Conservation (phyloP, 495 filamentous ascomycete genomes). For the Aspergillus wentii region DNA sequence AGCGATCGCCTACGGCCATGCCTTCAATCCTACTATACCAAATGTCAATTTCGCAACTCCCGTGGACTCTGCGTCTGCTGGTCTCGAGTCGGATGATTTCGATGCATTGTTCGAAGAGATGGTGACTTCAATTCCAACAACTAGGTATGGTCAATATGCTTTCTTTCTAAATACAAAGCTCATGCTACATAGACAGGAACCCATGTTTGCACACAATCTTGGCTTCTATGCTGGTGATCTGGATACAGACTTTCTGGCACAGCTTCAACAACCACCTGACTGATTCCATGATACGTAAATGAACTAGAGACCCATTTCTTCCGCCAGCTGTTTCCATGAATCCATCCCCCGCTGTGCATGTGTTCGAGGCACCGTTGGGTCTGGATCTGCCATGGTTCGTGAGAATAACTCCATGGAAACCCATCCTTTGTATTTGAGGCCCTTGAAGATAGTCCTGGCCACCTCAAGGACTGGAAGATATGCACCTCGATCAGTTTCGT, state of each 20-base stretch:
- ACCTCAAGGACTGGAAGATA: conserved; percentile 52
- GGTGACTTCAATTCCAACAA: conserved; percentile 10
- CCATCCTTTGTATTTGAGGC: conserved; percentile 61
- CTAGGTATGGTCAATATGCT: too few relatives aligned
- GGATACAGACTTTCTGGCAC: conserved; percentile 20
- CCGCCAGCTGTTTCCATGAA: conserved; percentile 47
- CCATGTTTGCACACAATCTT: conserved; percentile 22
- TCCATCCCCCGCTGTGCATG: conserved; percentile 55
- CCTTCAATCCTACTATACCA: too few relatives aligned
- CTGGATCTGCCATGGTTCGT: conserved; percentile 50
- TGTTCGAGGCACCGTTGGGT: conserved; percentile 47
- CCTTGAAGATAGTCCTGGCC: conserved; percentile 49
- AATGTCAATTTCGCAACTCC: too few relatives aligned
- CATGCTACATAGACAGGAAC: conserved; percentile 20
- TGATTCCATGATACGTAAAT: too few relatives aligned
- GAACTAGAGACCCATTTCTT: conserved; percentile 5
- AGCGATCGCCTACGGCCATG: too few relatives aligned
- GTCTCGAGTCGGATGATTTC: too few relatives aligned
- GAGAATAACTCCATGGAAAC: conserved; percentile 65
- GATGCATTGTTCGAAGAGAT: too few relatives aligned
- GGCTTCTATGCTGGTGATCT: conserved; percentile 22
- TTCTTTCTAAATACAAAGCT: too few relatives aligned
- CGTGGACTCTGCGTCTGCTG: too few relatives aligned
- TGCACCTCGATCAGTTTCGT: conserved; percentile 57
- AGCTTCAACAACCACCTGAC: conserved; percentile 11